Base-by-base conservation (phyloP, 495 filamentous ascomycete species). In the Penicillium cosmopolitanum region DNA sequence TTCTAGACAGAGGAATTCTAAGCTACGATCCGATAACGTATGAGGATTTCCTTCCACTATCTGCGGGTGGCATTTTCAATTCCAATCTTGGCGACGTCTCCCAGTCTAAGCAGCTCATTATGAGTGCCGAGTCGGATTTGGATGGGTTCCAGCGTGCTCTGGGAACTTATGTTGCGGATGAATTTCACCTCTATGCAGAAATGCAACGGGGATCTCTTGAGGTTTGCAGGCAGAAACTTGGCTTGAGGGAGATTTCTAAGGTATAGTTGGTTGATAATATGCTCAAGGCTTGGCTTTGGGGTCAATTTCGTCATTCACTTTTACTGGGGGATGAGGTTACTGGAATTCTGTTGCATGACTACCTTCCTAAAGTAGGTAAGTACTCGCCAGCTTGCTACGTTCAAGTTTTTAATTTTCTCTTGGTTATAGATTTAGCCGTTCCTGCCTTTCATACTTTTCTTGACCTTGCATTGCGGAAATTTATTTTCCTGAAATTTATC, bases 21-120 rank as follows among this genome's bases (percentile, higher is more conserved):
- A 58, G 58, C 50, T 70, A 64, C 40, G 67, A 72, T 47, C 75
- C 75, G 15, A 65, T 79, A 15, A 76, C 69, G 1, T 79, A 79
- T 40, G 76, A 79, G 50, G 76, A 79, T 36, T 79, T 79, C 56
- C 63, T 79, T 9, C 76, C 76, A 3, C 56, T 79, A 2, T 77
- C 73, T 4, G 76, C 76, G 1, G 76, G 69, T 9, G 76, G 75
- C 16, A 79, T 79, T 33, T 79, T 79, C 64, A 69, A 72, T 16
- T 77, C 73, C 10, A 79, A 78, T 40, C 62, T 80, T 4, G 65
- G 70, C 10, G 60, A 47, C 5, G 40, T 53, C 5, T 66, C 63
- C 0, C 51, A 64, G 31, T 62, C 67, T 13, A 67, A 61, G 25
- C 64, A 66, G 52, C 59, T 74, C 4, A 66, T 74, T 34, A 68